Base-by-base conservation (phyloP, 768 basidiomycete species). In the Lentinula raphanica region DNA sequence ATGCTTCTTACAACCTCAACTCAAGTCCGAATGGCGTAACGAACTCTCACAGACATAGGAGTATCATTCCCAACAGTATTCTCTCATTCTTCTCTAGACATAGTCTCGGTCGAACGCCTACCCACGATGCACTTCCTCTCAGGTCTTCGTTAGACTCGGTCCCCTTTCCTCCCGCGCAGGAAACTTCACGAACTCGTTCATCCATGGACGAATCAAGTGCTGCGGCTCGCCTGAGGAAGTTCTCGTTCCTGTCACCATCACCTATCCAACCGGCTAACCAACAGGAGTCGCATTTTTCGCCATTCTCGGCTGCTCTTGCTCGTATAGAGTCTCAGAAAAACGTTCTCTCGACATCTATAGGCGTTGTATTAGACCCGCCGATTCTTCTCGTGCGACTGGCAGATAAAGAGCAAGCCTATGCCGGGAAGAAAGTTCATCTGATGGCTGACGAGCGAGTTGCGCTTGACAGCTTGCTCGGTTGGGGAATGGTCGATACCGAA, bases 371-470 rank as follows among this genome's bases (percentile, higher is more conserved):
- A 57, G 58, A 71, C 2, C 75, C 76, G 0, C 87, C 87, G 0
- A 63, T 67, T 5, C 68, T 87, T 2, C 65, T 89, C 7, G 65
- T 74, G 0, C 71, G 74, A 8, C 75, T 89, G 17, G 79, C 81
- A 0, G 75, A 75, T 56, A 77, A 77, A 53, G 86, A 86, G 32
- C 48, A 50, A 50, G 35, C 42, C 21, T 45, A 42, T 44, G n/a
- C 40, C 2, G 54, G 31, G 13, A 31, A 23, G 32, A 45, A 31
- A 21, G 17, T 46, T 12, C 19, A n/a, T 19, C 66, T 87, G 19
- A 76, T 72, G 25, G 86, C 82, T 8, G 83, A 86, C 61, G 87
- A 88, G 67, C 75, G 74, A 50, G 74, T 74, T 0, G 85, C 78
- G 23, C 66, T 88, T 27, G 62, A 62, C 23, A 81, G 79, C 59